Evolutionary conservation across 1,139 yeast genomes (phyloP).

Genomic region (Tardiomyces blankii): DNA sequence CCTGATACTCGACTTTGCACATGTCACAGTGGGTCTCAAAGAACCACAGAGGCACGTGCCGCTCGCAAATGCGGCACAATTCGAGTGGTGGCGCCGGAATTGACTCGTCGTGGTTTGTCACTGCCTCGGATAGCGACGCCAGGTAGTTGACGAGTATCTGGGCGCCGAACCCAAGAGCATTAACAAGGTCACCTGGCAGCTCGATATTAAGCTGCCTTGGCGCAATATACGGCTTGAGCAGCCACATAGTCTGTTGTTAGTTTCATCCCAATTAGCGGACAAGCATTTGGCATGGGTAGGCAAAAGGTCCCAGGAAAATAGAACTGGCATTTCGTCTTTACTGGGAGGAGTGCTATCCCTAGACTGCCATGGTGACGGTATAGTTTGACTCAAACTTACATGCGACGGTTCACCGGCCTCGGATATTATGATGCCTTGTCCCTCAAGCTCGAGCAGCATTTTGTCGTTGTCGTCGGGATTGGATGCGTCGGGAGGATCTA

Average conservation of each 20-base stretch:
- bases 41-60: conserved; percentile 86
- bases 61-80: conserved; percentile 82
- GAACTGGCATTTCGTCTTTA: too few relatives aligned
- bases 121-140: conserved; percentile 39
- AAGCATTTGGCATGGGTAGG: too few relatives aligned
- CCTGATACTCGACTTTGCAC: conserved; percentile 73
- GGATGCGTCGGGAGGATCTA: too few relatives aligned
- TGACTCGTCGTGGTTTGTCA: conserved; percentile 10
- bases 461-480: too few relatives aligned
- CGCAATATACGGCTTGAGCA: conserved; percentile 57
- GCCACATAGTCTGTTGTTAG: conserved; percentile 60
- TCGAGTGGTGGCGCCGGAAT: conserved; percentile 51
- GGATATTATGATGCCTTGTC: conserved; percentile 79
- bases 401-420: conserved; percentile 58
- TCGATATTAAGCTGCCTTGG: conserved; percentile 51
- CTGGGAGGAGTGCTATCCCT: too few relatives aligned
- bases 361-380: too few relatives aligned
- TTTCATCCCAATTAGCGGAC: too few relatives aligned
- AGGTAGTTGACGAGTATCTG: conserved; percentile 69
- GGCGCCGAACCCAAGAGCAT: conserved; percentile 77
- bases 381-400: too few relatives aligned
- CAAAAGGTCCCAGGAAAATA: too few relatives aligned
- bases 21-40: conserved; percentile 78
- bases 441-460: conserved; percentile 53
- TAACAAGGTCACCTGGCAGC: conserved; percentile 55